Conservation (phyloP, 1,139 yeast species). For the Saccharomycopsis crataegensis region DNA sequence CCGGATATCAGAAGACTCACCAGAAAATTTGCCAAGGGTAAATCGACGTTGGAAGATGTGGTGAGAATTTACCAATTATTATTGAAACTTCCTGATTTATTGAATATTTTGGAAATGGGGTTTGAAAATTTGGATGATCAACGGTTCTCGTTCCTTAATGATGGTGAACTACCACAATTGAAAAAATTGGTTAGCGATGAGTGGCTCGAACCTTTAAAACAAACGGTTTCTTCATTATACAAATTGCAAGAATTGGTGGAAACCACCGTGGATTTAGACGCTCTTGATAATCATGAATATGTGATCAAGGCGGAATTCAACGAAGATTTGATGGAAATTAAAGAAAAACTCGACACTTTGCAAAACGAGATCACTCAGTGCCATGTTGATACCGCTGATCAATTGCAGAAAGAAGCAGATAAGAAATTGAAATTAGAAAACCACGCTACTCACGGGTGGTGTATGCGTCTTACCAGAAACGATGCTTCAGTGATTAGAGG, state of each 20-base stretch:
- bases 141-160: constrained; percentile 16
- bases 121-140: constrained; percentile 28
- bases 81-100: constrained; percentile 59
- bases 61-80: constrained; percentile 83
- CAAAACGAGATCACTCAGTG: constrained; percentile 49
- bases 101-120: constrained; percentile 35
- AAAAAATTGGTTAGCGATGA: constrained; percentile 35
- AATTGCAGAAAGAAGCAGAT: constrained; percentile 72
- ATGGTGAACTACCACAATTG: constrained; percentile 24
- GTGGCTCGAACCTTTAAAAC: constrained; percentile 55
- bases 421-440: constrained; percentile 84
- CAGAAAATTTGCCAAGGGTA: constrained; percentile 50
- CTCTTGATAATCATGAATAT: constrained; percentile 71
- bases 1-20: constrained; percentile 78
- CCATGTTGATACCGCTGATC: constrained; percentile 64
- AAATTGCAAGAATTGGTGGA: constrained; percentile 84
- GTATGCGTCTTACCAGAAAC: constrained; percentile 82
- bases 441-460: constrained; percentile 87
- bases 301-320: constrained; percentile 88
- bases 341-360: constrained; percentile 47
- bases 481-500: constrained; percentile 78
- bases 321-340: constrained; percentile 58
- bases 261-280: constrained; percentile 81
- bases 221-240: constrained; percentile 42
- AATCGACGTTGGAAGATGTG: constrained; percentile 70